Evolutionary conservation across 768 basidiomycete species (phyloP).

Genomic region (Calocera viscosa): DNA sequence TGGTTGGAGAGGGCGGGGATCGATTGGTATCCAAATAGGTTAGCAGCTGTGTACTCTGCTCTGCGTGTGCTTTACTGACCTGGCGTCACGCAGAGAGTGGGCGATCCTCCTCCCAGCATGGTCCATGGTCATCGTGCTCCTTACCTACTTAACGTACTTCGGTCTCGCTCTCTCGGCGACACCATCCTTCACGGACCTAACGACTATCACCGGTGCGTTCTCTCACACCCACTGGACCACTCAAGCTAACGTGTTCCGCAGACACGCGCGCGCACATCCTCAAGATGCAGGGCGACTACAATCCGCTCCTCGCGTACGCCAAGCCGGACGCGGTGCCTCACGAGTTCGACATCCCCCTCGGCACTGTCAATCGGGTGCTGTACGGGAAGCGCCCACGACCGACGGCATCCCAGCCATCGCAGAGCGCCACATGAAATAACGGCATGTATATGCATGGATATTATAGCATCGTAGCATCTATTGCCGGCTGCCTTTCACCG

Average conservation of each 20-base stretch:
- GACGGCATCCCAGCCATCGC: no score
- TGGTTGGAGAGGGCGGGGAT: constrained; percentile 55
- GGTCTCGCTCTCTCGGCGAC: constrained; percentile 60
- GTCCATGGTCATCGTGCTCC: constrained; percentile 52
- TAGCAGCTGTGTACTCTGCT: constrained; percentile 18
- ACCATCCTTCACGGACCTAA: constrained; percentile 54
- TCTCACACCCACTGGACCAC: no score
- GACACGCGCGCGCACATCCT: constrained; percentile 46
- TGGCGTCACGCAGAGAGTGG: constrained; percentile 53
- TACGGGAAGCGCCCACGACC: constrained; percentile 28
- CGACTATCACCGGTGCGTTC: constrained; percentile 51
- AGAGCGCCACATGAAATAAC: no score
- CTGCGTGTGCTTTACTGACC: background rate
- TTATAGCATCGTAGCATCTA: no score
- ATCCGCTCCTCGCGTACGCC: constrained; percentile 41
- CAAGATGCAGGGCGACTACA: constrained; percentile 19
- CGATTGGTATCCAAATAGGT: constrained; percentile 83
- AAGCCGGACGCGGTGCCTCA: constrained; percentile 42
- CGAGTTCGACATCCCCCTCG: constrained; percentile 71
- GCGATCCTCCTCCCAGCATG: constrained; percentile 69
- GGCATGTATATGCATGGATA: no score
- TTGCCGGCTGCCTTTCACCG: background rate
- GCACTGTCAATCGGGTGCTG: constrained; percentile 62
- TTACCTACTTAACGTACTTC: constrained; percentile 67
- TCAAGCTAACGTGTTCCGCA: no score